These are phyloP conservation scores for Fusarium sp. DNA, from an alignment of 2,329 filamentous ascomycete species.

Conservation along the genomic window DNA sequence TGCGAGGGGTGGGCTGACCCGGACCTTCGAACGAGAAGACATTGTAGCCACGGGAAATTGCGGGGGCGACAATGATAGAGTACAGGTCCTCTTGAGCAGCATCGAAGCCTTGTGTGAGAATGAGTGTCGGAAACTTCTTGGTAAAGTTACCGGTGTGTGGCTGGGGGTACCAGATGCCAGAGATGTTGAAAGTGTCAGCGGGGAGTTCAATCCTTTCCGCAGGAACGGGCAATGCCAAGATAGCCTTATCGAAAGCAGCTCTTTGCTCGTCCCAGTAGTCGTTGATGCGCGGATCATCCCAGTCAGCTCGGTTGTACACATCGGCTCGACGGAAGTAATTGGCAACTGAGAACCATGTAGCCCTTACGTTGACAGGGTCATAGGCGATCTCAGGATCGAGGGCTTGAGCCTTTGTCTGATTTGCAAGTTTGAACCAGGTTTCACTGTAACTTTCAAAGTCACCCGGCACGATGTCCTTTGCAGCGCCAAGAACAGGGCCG, in stretches of 20 bases:
- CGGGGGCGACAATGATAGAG: conserved; percentile 6
- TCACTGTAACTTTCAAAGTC: conserved; percentile 44
- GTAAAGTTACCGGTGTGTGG: conserved; percentile 1
- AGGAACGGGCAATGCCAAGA: conserved; percentile 52
- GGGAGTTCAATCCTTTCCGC: conserved; percentile 52
- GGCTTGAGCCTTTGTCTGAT: conserved; percentile 35
- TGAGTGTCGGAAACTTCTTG: conserved; percentile 5
- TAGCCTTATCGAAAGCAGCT: conserved; percentile 55
- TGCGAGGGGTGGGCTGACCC: conserved; percentile 24
- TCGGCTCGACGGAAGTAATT: conserved; percentile 58
- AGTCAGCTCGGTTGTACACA: conserved; percentile 58
- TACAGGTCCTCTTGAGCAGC: conserved; percentile 35
- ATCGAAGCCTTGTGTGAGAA: conserved; percentile 28
- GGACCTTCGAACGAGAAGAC: conserved; percentile 29
- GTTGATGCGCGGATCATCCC: conserved; percentile 56
- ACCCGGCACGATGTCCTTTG: conserved; percentile 41
- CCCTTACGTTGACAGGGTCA: conserved; percentile 44
- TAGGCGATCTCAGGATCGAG: conserved; percentile 32
- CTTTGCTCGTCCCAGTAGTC: conserved; percentile 54
- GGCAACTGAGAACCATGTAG: conserved; percentile 53
- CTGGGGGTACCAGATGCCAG: conserved; percentile 52
- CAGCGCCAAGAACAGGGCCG: conserved; percentile 50
- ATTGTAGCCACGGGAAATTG: conserved; percentile 26
- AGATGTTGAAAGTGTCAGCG: conserved; percentile 49
- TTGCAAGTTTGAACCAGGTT: conserved; percentile 43